Base-by-base conservation (phyloP, 116 monocot species). In the Papilionanthe hybrid region DNA sequence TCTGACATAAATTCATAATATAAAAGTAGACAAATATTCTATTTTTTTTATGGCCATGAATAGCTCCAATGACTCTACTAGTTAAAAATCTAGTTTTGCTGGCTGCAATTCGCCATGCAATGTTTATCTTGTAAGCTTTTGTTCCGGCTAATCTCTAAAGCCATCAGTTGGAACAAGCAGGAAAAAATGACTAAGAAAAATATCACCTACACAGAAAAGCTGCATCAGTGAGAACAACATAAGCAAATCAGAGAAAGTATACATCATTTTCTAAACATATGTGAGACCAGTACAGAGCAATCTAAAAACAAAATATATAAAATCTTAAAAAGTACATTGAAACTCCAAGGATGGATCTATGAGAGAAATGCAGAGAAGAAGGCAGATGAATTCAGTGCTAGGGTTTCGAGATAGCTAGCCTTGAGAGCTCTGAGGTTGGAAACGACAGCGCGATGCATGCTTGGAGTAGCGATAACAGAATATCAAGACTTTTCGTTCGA, bases 361-460 rank as follows among this genome's bases (percentile, higher is more conserved):
- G 2, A 44, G 7, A 17, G 44, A 73, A 73, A 30, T 57, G 48
- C 2, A 37, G 58, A 58, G 28, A 42, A 69, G 29, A 69, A 69
- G 17, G 9, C 20, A 5, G 19, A 32, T 58, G 28, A 55, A 49
- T 9, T 42, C 30, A 30, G 32, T 6, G 9, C 1, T 55, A 77
- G 58, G 41, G 19, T 78, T 58, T 78, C 18, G 42, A 0, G n/a
- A 78, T 27, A 7, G 19, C 76, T 49, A 28, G 28, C 78, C 53
- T 27, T 60, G 32, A 78, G 58, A 32, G 11, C 53, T 41, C 20
- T 41, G 58, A 78, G 56, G 42, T 18, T 37, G 48, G 78, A 78
- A 55, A 22, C 42, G 37, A 42, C 29, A 56, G 27, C 78, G 0
- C 78, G 27, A 56, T 78, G 53, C 78, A 78, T 78, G 58, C 17